Evolutionary conservation across 441 rosid genomes (phyloP).

Genomic region (Gossypium davidsonii): DNA sequence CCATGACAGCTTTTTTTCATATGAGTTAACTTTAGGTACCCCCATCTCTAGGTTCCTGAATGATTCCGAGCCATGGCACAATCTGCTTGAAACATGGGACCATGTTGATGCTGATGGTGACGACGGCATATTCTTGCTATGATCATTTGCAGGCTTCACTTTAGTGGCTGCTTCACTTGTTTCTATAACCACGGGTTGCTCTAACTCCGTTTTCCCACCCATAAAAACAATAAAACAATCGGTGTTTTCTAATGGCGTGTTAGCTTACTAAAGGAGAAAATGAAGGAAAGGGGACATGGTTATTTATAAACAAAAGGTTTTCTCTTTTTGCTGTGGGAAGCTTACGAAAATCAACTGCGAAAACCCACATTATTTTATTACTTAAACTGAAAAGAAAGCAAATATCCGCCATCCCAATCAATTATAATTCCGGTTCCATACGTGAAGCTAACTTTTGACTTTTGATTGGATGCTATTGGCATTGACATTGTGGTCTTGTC

Average conservation of each 20-base stretch:
- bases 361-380: no score
- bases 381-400: no score
- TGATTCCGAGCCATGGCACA: slow-evolving; percentile 19
- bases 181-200: slow-evolving; percentile 12
- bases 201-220: slow-evolving; percentile 9
- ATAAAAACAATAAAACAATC: background rate
- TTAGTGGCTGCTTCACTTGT: background rate
- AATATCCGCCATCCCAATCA: no score
- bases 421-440: no score
- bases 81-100: slow-evolving; percentile 13
- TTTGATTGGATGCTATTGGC: no score
- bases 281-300: background rate
- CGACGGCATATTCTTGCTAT: background rate
- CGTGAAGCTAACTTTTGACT: no score
- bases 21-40: slow-evolving; percentile 10
- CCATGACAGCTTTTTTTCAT: slow-evolving; percentile 37
- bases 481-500: no score
- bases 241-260: background rate
- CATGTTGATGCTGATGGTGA: background rate
- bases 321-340: background rate
- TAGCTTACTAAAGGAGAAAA: background rate
- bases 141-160: background rate
- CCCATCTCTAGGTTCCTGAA: slow-evolving; percentile 30
- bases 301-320: background rate
- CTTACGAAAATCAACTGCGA: no score